Base-by-base conservation (phyloP, 2,329 filamentous ascomycete species). In the Ophiostoma novo-ulmi region DNA sequence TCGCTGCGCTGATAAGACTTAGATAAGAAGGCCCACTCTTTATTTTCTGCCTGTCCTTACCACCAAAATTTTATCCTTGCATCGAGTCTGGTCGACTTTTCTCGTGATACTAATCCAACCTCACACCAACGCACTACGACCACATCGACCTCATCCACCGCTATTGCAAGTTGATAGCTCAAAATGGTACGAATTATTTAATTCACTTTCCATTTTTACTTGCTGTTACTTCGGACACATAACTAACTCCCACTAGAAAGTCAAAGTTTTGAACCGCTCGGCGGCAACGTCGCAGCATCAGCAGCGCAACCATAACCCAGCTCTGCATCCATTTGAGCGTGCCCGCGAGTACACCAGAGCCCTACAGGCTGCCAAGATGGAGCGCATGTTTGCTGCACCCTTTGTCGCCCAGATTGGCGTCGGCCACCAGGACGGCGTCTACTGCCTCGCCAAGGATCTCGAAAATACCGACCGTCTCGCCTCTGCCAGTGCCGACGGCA, bases 381-480 rank as follows among this genome's bases (percentile, higher is more conserved):
- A 97, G 81, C 91, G 94, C 75, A 94, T 97, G 91, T 97, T 80
- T 67, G 86, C 83, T 8, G 81, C 82, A 72, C 83, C 84, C 3
- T 97, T 97, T 77, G 82, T 99, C 64, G 91, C 87, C 0, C 92
- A 97, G 79, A 87, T 99, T 35, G 94, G 94, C 70, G 85, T 88
- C 41, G 94, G 95, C 26, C 95, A 99, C 80, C 92, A 97, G 70
- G 95, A 99, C 77, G 95, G 95, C 73, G 88, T 91, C 11, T 95
- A 94, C 79, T 87, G 87, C 48, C 88, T 95, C 79, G 90, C 91
- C 72, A 93, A 93, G 79, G 92, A 95, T 75, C 90, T 91, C 7
- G 88, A 87, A 75, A 89, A 89, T 8, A 81, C 94, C 36, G 86
- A 92, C 75, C 84, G 89, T 71, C 87, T 94, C 75, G 92, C 93